These are phyloP conservation scores for Cyclocybe aegerita DNA, from an alignment of 768 basidiomycete genomes.

Conservation along the genomic window DNA sequence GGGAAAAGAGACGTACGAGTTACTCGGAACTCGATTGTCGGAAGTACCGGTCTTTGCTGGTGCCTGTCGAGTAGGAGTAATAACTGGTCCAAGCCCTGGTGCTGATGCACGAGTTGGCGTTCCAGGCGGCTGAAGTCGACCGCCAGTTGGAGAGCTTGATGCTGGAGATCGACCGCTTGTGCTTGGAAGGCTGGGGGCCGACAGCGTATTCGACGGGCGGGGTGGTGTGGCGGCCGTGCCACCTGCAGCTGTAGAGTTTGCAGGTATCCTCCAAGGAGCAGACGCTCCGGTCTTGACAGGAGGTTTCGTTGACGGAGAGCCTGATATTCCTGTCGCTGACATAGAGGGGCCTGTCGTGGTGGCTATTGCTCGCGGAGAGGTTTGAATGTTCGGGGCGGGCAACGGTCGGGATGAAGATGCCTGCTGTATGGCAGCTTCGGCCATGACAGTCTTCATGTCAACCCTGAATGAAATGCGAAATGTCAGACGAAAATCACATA, in stretches of 20 bases:
- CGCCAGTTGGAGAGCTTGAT: neutral
- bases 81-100: constrained; percentile 61
- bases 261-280: constrained; percentile 5
- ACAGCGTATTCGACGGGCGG: neutral
- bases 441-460: constrained; percentile 87
- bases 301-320: neutral
- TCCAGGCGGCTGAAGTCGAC: too few relatives aligned
- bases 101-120: constrained; percentile 14
- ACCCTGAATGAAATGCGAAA: constrained; percentile 42
- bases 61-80: constrained; percentile 56
- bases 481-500: constrained; percentile 2
- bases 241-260: neutral
- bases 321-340: neutral
- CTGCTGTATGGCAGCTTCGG: constrained; percentile 53
- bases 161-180: neutral
- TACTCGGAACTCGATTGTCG: constrained; percentile 33
- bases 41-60: constrained; percentile 20
- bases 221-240: neutral
- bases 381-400: neutral
- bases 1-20: constrained; percentile 42
- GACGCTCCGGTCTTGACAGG: neutral
- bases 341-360: neutral
- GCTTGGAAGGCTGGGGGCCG: neutral
- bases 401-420: constrained; percentile 8
- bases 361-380: constrained; percentile 2